A percentile compares a stretch with the other conserved stretches of the same genome.
Conservation (phyloP, 805 yeast genomes). For the Lipomyces japonicus region DNA sequence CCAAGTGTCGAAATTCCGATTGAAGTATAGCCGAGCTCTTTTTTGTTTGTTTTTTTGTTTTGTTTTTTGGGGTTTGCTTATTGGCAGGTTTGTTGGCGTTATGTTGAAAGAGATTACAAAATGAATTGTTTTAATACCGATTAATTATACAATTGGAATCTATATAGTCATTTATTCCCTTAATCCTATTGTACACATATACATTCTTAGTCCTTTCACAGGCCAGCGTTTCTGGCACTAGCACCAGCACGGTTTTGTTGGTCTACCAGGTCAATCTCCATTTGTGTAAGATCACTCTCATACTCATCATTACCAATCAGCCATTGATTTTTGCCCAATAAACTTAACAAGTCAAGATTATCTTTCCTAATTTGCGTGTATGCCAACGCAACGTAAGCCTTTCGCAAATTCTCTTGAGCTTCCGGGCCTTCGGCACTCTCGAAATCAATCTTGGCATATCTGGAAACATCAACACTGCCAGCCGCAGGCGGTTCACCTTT, state of each 20-base stretch:
- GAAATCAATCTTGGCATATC: conserved; percentile 30
- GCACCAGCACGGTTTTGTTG: conserved; percentile 22
- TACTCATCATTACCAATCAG: conserved; percentile 34
- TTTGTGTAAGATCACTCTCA: conserved; percentile 28
- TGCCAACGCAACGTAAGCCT: conserved; percentile 32
- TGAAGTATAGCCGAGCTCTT: neutral
- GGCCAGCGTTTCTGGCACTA: conserved; percentile 5
- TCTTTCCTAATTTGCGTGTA: conserved; percentile 33
- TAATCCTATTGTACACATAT: neutral
- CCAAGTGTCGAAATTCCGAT: neutral
- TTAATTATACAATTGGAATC: no score
- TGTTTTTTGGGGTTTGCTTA: neutral
- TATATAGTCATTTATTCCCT: neutral
- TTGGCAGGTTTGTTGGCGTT: no score
- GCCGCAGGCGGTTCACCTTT: conserved; percentile 2
- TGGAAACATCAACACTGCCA: conserved; percentile 31
- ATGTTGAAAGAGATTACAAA: no score
- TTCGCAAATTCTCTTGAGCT: conserved; percentile 15
- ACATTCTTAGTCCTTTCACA: neutral
- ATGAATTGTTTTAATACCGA: no score
- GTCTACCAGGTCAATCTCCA: conserved; percentile 29
- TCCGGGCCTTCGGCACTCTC: conserved; percentile 24
- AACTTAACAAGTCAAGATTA: conserved; percentile 30
- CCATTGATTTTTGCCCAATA: conserved; percentile 37
- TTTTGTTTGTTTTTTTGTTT: no score